A percentile compares a stretch with the other conserved stretches of the same genome.
phyloP scores from a whole-genome alignment of 129 eudicot species.

The Logfia minima region DNA sequence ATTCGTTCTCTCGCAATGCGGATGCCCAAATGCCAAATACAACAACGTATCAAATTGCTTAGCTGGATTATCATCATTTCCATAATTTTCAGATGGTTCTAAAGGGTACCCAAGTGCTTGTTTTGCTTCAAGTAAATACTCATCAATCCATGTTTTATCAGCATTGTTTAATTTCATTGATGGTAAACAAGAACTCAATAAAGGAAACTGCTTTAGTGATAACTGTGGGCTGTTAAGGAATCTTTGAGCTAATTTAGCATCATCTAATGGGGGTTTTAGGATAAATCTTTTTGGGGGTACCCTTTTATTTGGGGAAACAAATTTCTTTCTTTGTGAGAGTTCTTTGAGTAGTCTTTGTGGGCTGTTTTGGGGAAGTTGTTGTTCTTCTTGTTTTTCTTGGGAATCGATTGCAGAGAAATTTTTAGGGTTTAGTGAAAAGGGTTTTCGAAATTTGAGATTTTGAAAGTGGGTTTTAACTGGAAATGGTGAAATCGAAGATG shows the following conservation, averaged over 20 bases:
- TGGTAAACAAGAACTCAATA: constrained; percentile 88
- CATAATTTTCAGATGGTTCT: constrained; percentile 73
- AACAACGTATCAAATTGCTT: constrained; percentile 90
- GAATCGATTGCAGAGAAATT: constrained; percentile 58
- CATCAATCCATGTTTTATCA: constrained; percentile 89
- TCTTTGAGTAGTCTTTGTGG: constrained; percentile 89
- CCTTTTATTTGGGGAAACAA: constrained; percentile 63
- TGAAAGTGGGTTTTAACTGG: constrained; percentile 61
- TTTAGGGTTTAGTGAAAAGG: constrained; percentile 29
- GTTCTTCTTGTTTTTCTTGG: constrained; percentile 38
- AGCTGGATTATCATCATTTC: constrained; percentile 88
- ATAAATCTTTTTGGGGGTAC: constrained; percentile 79
- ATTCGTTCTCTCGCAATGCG: constrained; percentile 84
- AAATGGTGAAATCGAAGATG: constrained; percentile 61
- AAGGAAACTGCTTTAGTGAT: constrained; percentile 83
- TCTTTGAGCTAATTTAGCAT: constrained; percentile 71
- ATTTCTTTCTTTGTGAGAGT: constrained; percentile 69
- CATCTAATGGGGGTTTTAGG: constrained; percentile 92
- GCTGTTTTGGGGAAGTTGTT: constrained; percentile 75
- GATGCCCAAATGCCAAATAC: constrained; percentile 95
- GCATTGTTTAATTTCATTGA: constrained; percentile 67
- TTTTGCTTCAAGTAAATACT: constrained; percentile 83
- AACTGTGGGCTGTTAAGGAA: constrained; percentile 92
- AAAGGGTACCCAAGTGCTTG: constrained; percentile 96
- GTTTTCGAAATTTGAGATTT: constrained; percentile 30